These are phyloP conservation scores for Alternaria infectoria DNA, from an alignment of 2,329 filamentous ascomycete species.

Conservation along the genomic window DNA sequence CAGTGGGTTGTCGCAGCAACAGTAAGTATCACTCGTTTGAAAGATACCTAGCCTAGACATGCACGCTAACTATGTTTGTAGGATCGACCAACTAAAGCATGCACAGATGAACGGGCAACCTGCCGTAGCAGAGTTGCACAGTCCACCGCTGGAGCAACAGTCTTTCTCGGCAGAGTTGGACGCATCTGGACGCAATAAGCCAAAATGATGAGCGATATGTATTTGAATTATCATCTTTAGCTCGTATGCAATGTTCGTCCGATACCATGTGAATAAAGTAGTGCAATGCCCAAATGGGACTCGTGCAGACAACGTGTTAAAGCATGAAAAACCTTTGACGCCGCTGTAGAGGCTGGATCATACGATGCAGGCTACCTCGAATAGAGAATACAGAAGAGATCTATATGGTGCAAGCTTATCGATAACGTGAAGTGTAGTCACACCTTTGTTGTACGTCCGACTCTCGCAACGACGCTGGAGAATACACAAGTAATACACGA, in stretches of 20 bases:
- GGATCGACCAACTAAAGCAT: conserved; percentile 32
- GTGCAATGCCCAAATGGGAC: neutral
- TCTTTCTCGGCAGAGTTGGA: conserved; percentile 35
- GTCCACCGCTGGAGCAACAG: conserved; percentile 27
- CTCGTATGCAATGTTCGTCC: neutral
- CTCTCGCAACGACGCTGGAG: neutral
- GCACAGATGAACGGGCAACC: conserved; percentile 11
- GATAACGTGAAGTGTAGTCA: neutral
- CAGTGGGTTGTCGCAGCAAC: conserved; percentile 28
- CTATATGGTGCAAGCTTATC: neutral
- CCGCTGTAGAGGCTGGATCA: neutral
- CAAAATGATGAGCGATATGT: neutral
- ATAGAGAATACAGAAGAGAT: neutral
- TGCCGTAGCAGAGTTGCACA: conserved; percentile 29
- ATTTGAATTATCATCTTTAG: neutral
- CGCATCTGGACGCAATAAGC: conserved; percentile 20
- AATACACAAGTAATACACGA: neutral
- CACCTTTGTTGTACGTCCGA: neutral
- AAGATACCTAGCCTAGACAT: neutral
- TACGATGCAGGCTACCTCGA: neutral
- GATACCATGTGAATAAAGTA: neutral
- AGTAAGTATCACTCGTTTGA: conserved; percentile 22
- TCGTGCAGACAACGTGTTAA: neutral
- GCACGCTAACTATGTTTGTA: conserved; percentile 5
- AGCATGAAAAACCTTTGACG: neutral